Conservation (phyloP, 1,284 basidiomycete genomes). For the Puccinia hordei region DNA sequence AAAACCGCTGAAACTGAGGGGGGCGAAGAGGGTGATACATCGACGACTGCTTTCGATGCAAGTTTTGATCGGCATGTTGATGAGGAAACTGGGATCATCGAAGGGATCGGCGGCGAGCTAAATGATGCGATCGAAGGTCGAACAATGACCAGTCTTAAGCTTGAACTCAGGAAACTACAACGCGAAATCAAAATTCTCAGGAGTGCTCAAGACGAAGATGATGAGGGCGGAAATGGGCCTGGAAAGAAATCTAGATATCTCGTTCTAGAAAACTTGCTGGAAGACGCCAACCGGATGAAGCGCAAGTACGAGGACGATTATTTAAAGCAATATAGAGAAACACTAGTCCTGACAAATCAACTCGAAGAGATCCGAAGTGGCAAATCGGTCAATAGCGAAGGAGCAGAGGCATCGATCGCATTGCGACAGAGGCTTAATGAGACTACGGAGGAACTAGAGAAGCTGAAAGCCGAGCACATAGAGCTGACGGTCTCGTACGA, state of each 20-base stretch:
- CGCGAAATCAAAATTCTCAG: conserved; percentile 38
- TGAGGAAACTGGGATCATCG: conserved; percentile 45
- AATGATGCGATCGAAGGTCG: conserved; percentile 47
- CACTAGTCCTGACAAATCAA: conserved; percentile 75
- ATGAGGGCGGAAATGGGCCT: conserved; percentile 10
- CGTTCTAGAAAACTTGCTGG: conserved; percentile 83
- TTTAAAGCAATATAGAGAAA: conserved; percentile 77
- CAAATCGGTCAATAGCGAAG: conserved; percentile 73
- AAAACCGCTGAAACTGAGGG: conserved; percentile 20
- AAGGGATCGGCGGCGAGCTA: conserved; percentile 40
- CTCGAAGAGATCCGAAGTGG: conserved; percentile 86
- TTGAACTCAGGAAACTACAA: conserved; percentile 47
- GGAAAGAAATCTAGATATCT: conserved; percentile 25
- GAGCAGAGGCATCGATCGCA: conserved; percentile 83
- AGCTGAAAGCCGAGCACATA: conserved; percentile 69
- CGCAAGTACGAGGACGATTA: conserved; percentile 85
- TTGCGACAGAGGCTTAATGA: conserved; percentile 83
- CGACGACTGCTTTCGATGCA: conserved; percentile 10
- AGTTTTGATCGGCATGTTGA: conserved; percentile 43
- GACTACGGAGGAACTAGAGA: conserved; percentile 78
- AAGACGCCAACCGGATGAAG: conserved; percentile 87
- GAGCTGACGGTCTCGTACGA: conserved; percentile 75
- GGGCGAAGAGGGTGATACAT: conserved; percentile 23
- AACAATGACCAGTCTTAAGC: conserved; percentile 47
- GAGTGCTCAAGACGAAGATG: conserved; percentile 35